A percentile compares a stretch with the other conserved stretches of the same genome.
Conservation (phyloP, 2,329 filamentous ascomycete species). For the Venturia nashicola region DNA sequence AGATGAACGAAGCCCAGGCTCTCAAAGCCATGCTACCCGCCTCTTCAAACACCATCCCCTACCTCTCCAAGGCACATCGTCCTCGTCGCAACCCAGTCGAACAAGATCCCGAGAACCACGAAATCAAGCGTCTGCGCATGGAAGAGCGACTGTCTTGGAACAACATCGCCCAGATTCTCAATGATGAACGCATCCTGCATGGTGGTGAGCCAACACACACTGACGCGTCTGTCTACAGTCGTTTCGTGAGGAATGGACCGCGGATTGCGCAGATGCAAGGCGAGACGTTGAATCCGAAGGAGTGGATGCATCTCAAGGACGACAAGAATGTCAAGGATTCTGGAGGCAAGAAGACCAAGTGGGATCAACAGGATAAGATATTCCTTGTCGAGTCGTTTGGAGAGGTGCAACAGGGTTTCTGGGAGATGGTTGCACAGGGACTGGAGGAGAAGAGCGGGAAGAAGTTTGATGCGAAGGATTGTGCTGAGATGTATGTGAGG, state of each 20-base stretch:
- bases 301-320: conserved; percentile 21
- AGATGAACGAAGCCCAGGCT: neutral
- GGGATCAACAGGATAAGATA: conserved; percentile 1
- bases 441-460: conserved; percentile 2
- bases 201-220: conserved; percentile 15
- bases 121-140: conserved; percentile 21
- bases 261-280: conserved; percentile 17
- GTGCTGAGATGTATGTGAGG: conserved; percentile 4
- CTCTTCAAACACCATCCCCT: neutral
- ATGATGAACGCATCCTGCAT: conserved; percentile 10
- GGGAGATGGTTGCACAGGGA: neutral
- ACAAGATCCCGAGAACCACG: conserved; percentile 20
- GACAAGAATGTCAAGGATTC: neutral
- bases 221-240: conserved; percentile 22
- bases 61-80: neutral
- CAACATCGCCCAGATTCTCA: conserved; percentile 18
- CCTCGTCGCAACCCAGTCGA: conserved; percentile 9
- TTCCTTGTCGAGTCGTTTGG: conserved; percentile 2
- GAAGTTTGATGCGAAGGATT: neutral
- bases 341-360: neutral
- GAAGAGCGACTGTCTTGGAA: conserved; percentile 17
- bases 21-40: neutral
- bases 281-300: conserved; percentile 21
- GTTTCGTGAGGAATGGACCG: conserved; percentile 22
- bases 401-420: conserved; percentile 2